Conservation (phyloP, 202 grass and related monocot genomes). For the Panicum hallii region DNA sequence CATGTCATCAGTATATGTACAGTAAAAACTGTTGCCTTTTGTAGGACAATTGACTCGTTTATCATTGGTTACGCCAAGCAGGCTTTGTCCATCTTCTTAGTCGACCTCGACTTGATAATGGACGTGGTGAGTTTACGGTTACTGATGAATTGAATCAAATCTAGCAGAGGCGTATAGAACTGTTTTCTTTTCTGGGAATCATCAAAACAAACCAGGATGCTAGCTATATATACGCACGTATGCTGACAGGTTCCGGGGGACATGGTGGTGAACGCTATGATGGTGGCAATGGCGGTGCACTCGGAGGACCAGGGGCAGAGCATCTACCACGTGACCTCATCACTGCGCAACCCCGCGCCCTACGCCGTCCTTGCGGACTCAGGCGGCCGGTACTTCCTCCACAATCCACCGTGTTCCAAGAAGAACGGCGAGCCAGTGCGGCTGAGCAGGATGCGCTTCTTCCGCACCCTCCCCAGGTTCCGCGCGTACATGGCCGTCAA, state of each 20-base stretch:
- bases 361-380: conserved; percentile 19
- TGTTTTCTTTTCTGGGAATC: too few relatives aligned
- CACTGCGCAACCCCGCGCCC: conserved; percentile 40
- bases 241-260: conserved; percentile 51
- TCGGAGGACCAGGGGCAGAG: conserved; percentile 37
- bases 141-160: too few relatives aligned
- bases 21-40: background rate
- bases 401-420: conserved; percentile 26
- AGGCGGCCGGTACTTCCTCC: conserved; percentile 34
- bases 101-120: conserved; percentile 30
- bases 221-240: background rate
- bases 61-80: conserved; percentile 57
- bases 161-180: too few relatives aligned
- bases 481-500: conserved; percentile 49
- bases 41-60: conserved; percentile 53
- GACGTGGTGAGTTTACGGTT: conserved; percentile 49
- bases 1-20: background rate
- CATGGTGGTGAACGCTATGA: conserved; percentile 65
- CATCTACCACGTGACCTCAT: conserved; percentile 63
- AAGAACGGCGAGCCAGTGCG: conserved; percentile 41
- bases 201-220: background rate
- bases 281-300: conserved; percentile 56
- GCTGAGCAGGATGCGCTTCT: conserved; percentile 49
- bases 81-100: conserved; percentile 42
- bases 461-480: conserved; percentile 35